These are phyloP conservation scores for Fusarium graminum DNA, from an alignment of 2,329 filamentous ascomycete genomes.

Conservation along the genomic window DNA sequence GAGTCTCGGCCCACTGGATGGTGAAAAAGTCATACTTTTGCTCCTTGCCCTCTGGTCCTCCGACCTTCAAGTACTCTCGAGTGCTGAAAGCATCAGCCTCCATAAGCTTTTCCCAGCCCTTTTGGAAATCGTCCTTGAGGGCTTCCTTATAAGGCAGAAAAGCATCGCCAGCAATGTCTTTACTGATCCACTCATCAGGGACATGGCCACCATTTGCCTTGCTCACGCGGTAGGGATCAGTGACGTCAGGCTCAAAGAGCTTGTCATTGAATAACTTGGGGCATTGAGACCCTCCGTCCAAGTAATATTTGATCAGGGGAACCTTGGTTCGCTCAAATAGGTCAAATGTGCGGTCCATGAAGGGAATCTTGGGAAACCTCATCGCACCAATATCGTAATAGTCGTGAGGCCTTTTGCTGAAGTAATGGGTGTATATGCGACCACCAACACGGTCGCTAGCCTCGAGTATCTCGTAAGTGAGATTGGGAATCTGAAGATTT, in stretches of 20 bases:
- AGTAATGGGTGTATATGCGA: conserved; percentile 21
- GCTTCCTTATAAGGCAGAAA: not conserved
- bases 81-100: not conserved
- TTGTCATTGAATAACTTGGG: not conserved
- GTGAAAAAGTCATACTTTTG: not conserved
- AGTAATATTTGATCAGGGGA: not conserved
- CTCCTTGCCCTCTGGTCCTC: not conserved
- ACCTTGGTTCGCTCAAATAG: not conserved
- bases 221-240: not conserved
- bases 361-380: conserved; percentile 14
- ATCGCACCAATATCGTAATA: conserved; percentile 34
- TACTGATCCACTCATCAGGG: not conserved
- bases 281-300: not conserved
- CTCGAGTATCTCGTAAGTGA: not conserved
- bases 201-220: not conserved
- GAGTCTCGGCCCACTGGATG: not conserved
- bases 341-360: not conserved
- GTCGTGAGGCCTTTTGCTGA: conserved; percentile 23
- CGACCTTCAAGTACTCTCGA: not conserved
- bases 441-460: not conserved
- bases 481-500: not conserved
- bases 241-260: not conserved
- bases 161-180: not conserved
- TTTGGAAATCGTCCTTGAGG: not conserved
- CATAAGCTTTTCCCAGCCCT: not conserved